Base-by-base conservation (phyloP, 2,329 filamentous ascomycete species). In the Emergomyces africanus region DNA sequence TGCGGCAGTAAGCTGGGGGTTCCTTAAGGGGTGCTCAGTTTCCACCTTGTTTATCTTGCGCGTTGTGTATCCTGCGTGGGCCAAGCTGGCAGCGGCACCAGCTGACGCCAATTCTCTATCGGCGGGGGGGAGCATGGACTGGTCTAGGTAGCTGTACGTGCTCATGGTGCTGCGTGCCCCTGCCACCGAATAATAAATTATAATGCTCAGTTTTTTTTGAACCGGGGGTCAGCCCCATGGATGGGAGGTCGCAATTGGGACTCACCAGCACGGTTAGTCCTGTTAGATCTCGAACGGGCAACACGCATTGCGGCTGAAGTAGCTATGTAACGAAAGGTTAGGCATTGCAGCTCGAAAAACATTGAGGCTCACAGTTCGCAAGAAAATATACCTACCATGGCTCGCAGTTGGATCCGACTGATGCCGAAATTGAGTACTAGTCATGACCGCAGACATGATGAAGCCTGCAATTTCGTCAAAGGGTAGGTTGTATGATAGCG, bases 91-190 rank as follows among this genome's bases (percentile, higher is more conserved):
- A 58, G 88, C 88, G 59, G 85, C 82, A 66, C 84, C 81, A 60
- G 86, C 87, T 61, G 86, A 87, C 50, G 74, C 71, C 20, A 73
- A 69, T 53, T 71, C 68, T 54, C 72, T 64, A 20, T 68, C 70
- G 41, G 87, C 87, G 8, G 85, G 84, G 9, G 88, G 88, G 67
- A 80, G 92, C 67, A 86, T 88, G 42, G 89, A 89, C 25, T 94
- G 80, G 65, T 88, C 84, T 67, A 35, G 18, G 20, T 49, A 33
- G 18, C 28, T 20, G 42, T 9, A 53, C 15, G 33, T 9, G 20
- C 25, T 39, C 12, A 23, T 54, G 33, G 20, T 39, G 18, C 33
- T 12, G 33, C 23, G 33, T 42, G 54, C 9, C 14, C 14, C 54
- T 55, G 15, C 8, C 14, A 33, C 20, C 28, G 2, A 30, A 4